These are phyloP conservation scores for Sclerotinia trifoliorum DNA, from an alignment of 2,329 filamentous ascomycete genomes.

Conservation along the genomic window DNA sequence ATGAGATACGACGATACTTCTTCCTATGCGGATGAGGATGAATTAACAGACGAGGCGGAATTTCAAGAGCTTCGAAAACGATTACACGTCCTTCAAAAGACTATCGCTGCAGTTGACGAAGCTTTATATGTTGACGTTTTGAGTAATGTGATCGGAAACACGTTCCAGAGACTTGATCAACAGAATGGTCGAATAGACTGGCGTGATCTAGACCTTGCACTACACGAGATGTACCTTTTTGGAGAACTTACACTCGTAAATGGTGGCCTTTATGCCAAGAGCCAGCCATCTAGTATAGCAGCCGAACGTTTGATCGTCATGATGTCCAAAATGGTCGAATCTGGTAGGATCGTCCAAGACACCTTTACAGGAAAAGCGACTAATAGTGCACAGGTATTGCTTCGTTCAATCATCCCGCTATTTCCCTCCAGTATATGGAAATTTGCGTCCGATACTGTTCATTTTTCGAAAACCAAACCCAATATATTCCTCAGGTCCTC, in stretches of 20 bases:
- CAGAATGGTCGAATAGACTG: slow-evolving; percentile 78
- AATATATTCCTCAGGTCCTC: slow-evolving; percentile 80
- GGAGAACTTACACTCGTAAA: slow-evolving; percentile 90
- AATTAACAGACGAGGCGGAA: slow-evolving; percentile 94
- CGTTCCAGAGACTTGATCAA: slow-evolving; percentile 77
- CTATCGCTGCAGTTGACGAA: slow-evolving; percentile 86
- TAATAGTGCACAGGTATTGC: slow-evolving; percentile 65
- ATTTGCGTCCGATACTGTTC: slow-evolving; percentile 91
- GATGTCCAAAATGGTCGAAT: slow-evolving; percentile 95
- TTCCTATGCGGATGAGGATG: slow-evolving; percentile 89
- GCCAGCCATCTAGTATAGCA: slow-evolving; percentile 73
- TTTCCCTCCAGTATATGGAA: slow-evolving; percentile 96
- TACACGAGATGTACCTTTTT: slow-evolving; percentile 95
- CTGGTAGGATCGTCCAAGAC: slow-evolving; percentile 57
- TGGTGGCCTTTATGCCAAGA: slow-evolving; percentile 82
- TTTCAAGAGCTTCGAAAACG: slow-evolving; percentile 93
- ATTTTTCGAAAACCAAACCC: slow-evolving; percentile 83
- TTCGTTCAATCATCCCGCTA: slow-evolving; percentile 83
- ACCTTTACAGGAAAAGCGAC: slow-evolving; percentile 25
- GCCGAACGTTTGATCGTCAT: slow-evolving; percentile 82
- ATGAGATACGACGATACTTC: slow-evolving; percentile 98
- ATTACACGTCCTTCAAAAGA: slow-evolving; percentile 87
- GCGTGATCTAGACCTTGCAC: slow-evolving; percentile 89
- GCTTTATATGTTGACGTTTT: slow-evolving; percentile 83
- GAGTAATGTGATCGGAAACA: slow-evolving; percentile 82